A percentile compares a stretch with the other conserved stretches of the same genome.
These are phyloP conservation scores for Pleurotus salmoneostramineus DNA, from an alignment of 768 basidiomycete genomes.

Conservation along the genomic window DNA sequence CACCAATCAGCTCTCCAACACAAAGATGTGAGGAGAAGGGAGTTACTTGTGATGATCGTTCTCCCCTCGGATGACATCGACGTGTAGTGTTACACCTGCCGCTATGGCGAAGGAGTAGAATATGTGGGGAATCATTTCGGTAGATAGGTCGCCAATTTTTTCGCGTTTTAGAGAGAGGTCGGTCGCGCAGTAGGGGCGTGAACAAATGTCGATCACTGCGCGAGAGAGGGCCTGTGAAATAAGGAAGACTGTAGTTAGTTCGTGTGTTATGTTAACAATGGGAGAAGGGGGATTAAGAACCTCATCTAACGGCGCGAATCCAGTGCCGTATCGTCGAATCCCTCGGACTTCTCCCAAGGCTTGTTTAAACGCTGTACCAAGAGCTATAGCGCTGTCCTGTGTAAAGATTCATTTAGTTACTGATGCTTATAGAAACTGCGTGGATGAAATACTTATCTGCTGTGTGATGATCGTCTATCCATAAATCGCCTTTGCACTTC, in stretches of 20 bases:
- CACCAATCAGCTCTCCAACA: slow-evolving; percentile 1
- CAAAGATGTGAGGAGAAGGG: neutral
- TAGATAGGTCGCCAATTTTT: slow-evolving; percentile 92
- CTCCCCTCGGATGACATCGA: slow-evolving; percentile 91
- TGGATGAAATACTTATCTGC: slow-evolving; percentile 72
- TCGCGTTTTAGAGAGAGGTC: slow-evolving; percentile 85
- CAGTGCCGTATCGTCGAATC: slow-evolving; percentile 92
- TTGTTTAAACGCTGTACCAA: slow-evolving; percentile 89
- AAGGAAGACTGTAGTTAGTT: slow-evolving; percentile 5
- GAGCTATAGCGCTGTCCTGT: slow-evolving; percentile 89
- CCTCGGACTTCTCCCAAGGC: slow-evolving; percentile 94
- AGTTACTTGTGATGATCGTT: slow-evolving; percentile 96
- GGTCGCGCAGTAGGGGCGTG: slow-evolving; percentile 92
- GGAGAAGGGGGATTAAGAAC: slow-evolving; percentile 31
- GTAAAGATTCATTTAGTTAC: slow-evolving; percentile 16
- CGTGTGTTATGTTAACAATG: slow-evolving; percentile 1
- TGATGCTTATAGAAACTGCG: neutral
- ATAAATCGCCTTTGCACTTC: slow-evolving; percentile 92
- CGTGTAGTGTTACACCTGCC: slow-evolving; percentile 88
- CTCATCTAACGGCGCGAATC: slow-evolving; percentile 96
- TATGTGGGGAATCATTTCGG: slow-evolving; percentile 98
- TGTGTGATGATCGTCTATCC: slow-evolving; percentile 98
- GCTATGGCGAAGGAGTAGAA: slow-evolving; percentile 98
- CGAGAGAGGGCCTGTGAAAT: slow-evolving; percentile 78
- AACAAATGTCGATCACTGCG: slow-evolving; percentile 98